Conservation (phyloP, 345 rosid species). For the thale cress (Arabidopsis thaliana) region DNA sequence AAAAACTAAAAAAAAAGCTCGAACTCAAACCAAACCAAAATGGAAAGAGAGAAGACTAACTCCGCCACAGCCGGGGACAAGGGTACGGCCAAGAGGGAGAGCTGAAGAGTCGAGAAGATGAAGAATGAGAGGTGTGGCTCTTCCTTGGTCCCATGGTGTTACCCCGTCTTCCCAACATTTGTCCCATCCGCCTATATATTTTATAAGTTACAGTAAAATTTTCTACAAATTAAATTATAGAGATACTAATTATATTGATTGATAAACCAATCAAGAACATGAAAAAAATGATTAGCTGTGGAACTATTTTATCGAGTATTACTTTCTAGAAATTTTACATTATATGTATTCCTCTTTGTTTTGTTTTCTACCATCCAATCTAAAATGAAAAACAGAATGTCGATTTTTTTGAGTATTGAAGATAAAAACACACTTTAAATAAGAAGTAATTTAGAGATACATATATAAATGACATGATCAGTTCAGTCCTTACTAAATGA, state of each 20-base stretch:
- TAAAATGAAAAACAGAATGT: too few relatives aligned
- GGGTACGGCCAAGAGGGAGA: constrained; percentile 45
- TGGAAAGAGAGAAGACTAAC: constrained; percentile 30
- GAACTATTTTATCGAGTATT: too few relatives aligned
- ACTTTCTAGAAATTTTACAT: too few relatives aligned
- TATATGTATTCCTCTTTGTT: too few relatives aligned
- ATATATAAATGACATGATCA: too few relatives aligned
- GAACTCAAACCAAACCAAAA: not conserved
- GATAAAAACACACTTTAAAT: too few relatives aligned
- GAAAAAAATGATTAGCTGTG: too few relatives aligned
- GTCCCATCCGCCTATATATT: constrained; percentile 46
- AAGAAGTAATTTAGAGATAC: too few relatives aligned
- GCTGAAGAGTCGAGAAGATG: constrained; percentile 40
- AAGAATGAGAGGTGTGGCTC: constrained; percentile 46
- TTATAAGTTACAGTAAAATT: not conserved
- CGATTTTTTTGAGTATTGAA: too few relatives aligned
- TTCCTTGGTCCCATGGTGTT: constrained; percentile 51
- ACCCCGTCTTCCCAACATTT: constrained; percentile 47
- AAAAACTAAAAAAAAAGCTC: not conserved
- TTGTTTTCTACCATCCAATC: too few relatives aligned
- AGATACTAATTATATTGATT: not conserved
- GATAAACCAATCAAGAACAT: not conserved
- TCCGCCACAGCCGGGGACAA: constrained; percentile 50
- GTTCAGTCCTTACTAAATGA: too few relatives aligned
- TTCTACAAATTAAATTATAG: too few relatives aligned